Evolutionary conservation across 2,329 filamentous ascomycete species (phyloP), one percentile per base, ranked within the genome.

Genomic region (Delphinella strobiligena): DNA sequence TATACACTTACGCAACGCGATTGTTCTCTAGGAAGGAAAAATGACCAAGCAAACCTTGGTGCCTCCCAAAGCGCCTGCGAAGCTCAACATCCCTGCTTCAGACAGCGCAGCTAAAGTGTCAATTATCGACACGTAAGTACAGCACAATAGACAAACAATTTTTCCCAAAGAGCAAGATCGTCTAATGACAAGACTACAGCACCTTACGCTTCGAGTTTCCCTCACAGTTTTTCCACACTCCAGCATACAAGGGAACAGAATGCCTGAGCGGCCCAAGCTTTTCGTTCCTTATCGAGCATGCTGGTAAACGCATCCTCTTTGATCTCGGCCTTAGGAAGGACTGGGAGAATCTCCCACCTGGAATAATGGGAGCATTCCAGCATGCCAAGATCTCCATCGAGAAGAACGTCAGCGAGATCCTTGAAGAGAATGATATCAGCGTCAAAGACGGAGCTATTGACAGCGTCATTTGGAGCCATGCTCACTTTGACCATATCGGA

Each of bases 201-300:
- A 58, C 55, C n/a, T 46, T 46, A 15, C 51, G 52, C 16, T 48
- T 59, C 33, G 47, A 50, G 19, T 38, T 59, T 9, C 48, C 50
- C 12, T 55, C 55, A 34, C 36, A 34, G 4, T 31, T 51, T 2
- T 58, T 62, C 45, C 52, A 63, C 19, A 58, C 61, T 33, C 57
- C 61, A 3, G 54, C 58, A 33, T 64, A 66, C 36, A 50, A 51
- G 37, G 63, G 60, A 14, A 54, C 57, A 22, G 52, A 53, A 2
- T 42, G 55, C n/a, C 52, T 66, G 9, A 48, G 50, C 5, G 57
- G 55, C 27, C 66, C 67, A 2, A 56, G 61, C 2, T 62, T 61
- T 48, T 61, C 61, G 3, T 72, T 72, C 49, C 53, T 70, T 1
- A 62, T 72, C 38, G 59, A 67, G 38, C 67, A 72, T 38, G 56